Base-by-base conservation (phyloP, 2,329 filamentous ascomycete species). In the Sporothrix brunneoviolacea region DNA sequence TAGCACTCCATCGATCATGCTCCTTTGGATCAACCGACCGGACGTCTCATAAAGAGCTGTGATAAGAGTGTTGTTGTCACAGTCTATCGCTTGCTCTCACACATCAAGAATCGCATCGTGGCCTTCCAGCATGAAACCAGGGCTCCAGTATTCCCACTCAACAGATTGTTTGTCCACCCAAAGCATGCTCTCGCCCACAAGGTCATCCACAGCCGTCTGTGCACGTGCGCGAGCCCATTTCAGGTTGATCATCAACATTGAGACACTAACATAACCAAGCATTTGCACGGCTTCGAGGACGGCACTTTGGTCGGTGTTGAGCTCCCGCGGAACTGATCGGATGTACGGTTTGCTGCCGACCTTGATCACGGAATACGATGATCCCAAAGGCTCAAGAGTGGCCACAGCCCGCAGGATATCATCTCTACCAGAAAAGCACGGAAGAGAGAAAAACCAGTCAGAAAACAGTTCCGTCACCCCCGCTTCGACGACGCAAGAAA, bases 101-200 rank as follows among this genome's bases (percentile, higher is more conserved):
- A 58, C 57, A 41, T 54, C 60, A 21, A 52, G 39, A 32, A 57
- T 51, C 28, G 55, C 57, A 12, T 64, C 66, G 15, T 62, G 60
- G 4, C 63, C 60, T 36, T 73, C 72, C 3, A 74, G 65, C 73
- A 91, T 88, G 54, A 86, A 88, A 0, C 84, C 82, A 1, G 88
- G 88, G 53, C 82, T 88, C 93, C 93, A 98, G 61, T 96, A 98
- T 68, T 97, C 91, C 67, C 84, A 90, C 70, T 97, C 91, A 8
- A 79, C 75, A 9, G 71, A 83, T 69, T 96, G 90, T 58, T 80
- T 82, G 67, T 98, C 93, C 6, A 97, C 82, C 93, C 93, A 98
- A 13, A 98, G 80, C 72, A 98, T 80, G 47, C 90, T 89, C 61
- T 94, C 89, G 0, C 84, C 83, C 46, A 97, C 75, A 30, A 98